Evolutionary conservation across 306 rosid species (phyloP), one percentile per base, ranked within the genome.

Genomic region (Dryas alaskensis): DNA sequence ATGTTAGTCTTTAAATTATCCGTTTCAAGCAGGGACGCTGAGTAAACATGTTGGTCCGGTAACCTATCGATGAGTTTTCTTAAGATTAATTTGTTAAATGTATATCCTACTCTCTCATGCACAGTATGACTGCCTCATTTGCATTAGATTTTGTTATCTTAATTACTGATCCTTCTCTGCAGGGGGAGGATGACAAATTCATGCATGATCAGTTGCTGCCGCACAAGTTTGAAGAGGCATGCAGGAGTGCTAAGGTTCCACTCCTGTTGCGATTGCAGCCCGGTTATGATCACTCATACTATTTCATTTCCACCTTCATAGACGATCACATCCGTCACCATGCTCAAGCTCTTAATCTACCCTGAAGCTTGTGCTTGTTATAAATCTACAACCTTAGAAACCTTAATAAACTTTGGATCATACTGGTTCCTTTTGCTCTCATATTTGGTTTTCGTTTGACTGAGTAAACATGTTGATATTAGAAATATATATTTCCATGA

Each of bases 311-410:
- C 78, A 84, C 98, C 78, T 91, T 93, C 90, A 85, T 93, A 17
- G 97, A 91, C 11, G 98, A 93, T 84, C 98, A 91, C 87, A 89
- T 94, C 77, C 80, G 57, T 25, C 97, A 91, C 88, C 97, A 91
- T 77, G 93, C 91, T 83, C 96, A 94, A 83, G 97, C 95, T 71
- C 94, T 93, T 79, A 80, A 81, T 57, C 87, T 81, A 58, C 74
- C 75, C 39, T 87, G 89, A 85, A 60, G 70, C 65, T 73, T 83
- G 62, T 67, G 65, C 75, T 40, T 7, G 19, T 47, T 60, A 48
- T 55, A 37, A 65, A 73, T 70, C 60, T 66, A 27, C 72, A 73
- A 72, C 71, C 51, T 50, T 60, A 19, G 59, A 65, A 52, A 72
- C 59, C 78, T 71, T 43, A 10, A 57, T 62, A 45, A 77, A 62